Base-by-base conservation (phyloP, 192 early-diverging fungal genomes). In the Bifiguratus adelaidae region DNA sequence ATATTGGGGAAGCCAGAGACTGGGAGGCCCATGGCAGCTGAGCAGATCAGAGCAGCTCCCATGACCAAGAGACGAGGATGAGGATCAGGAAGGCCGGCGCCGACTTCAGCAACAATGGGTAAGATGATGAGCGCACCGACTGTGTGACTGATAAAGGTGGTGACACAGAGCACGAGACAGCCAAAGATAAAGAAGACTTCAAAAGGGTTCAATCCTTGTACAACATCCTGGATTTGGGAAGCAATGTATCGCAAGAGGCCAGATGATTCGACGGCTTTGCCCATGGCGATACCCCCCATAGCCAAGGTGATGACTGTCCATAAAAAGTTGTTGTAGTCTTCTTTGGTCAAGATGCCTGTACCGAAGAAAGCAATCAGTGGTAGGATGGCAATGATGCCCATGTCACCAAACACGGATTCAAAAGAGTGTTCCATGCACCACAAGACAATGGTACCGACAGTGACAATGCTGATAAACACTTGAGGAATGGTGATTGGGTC, bases 1-100 rank as follows among this genome's bases (percentile, higher is more conserved):
- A 97, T 94, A 49, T 97, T 97, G 1, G 94, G 94, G 70, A 94
- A 97, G 0, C 89, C 89, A 0, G 88, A 91, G 4, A 97, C 89
- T 2, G 93, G 91, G 7, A 96, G 65, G 0, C 85, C 88, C 89
- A 92, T 92, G 7, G 88, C 91, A 20, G 80, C 86, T 2, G 85
- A 89, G 41, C 86, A 89, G 73, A 94, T 81, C 19, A 94, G 65
- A 13, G 88, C 86, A 40, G 80, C 50, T 20, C 75, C 67, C 86
- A 94, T 85, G 24, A 94, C 87, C 23, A 94, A 63, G 55, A 88
- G 73, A 16, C 82, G 61, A 32, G 84, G 76, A 41, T 85, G 74
- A 21, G 86, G 85, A 56, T 90, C 85, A 0, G 80, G 80, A 58
- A 95, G 60, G 0, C 66, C 67, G 4, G 71, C 63, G n/a, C 91